Base-by-base conservation (phyloP, 345 rosid genomes). In the Acer saccharum region DNA sequence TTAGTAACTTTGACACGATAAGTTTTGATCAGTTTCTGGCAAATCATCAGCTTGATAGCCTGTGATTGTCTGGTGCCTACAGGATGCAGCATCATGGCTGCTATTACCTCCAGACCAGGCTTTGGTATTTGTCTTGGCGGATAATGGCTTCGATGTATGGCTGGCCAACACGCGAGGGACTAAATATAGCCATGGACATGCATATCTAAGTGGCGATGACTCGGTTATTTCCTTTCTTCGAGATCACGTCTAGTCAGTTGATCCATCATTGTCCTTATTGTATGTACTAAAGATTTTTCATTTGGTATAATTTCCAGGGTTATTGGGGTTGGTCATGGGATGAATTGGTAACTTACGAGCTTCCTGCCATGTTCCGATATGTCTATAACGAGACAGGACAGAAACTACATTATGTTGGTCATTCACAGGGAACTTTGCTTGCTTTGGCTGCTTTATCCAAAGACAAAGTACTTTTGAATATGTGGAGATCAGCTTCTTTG, bases 281-380 rank as follows among this genome's bases (percentile, higher is more conserved):
- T 58, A 43, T 32, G 44, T 13, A 20, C 2, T 57, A 9, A 68
- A 55, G 39, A 43, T 9, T 76, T 60, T 32, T 44, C 2, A 43
- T 5, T 39, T 20, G 65, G 58, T 32, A 35, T 35, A 35, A 43
- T 50, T 43, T 16, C 27, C 60, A 89, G 94, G 85, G 81, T 9
- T 89, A 74, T 14, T 89, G 94, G 91, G 76, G 79, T 25, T 90
- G 94, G 94, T 76, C 94, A 0, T 87, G 92, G 92, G 90, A 90
- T 35, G 88, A 86, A 77, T 27, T 87, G 54, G 86, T 67, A n/a
- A 69, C 87, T 3, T 81, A 65, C 68, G 92, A 90, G 68, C 90
- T 89, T 76, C 88, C 94, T 10, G 89, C 89, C 7, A 76, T 79
- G n/a, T 63, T 87, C 68, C 77, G 80, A 32, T 85, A 89, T 41